Evolutionary conservation across 257 asterid species (phyloP).

Genomic region (Verbena officinalis): DNA sequence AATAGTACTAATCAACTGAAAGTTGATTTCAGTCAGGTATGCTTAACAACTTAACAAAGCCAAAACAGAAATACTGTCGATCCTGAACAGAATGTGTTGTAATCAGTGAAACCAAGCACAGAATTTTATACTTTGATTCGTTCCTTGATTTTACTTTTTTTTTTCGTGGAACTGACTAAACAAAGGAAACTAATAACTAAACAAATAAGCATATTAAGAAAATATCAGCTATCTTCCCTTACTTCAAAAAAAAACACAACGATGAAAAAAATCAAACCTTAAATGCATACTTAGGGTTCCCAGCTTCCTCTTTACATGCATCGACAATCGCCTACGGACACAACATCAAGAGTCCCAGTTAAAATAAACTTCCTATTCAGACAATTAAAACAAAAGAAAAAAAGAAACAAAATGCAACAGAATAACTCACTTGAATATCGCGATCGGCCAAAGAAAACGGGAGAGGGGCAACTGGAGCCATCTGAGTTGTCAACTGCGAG

Average conservation of each 20-base stretch:
- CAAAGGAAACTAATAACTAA: not conserved
- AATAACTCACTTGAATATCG: conserved; percentile 65
- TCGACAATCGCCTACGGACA: conserved; percentile 74
- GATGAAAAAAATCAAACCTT: conserved; percentile 54
- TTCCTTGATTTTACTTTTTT: not conserved
- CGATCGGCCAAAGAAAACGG: conserved; percentile 95
- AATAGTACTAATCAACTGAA: not conserved
- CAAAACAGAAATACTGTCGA: not conserved
- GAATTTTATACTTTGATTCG: not conserved
- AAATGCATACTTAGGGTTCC: conserved; percentile 83
- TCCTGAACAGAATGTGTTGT: not conserved
- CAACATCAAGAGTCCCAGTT: conserved; percentile 22
- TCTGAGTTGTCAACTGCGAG: conserved; percentile 90
- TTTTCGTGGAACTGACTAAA: not conserved
- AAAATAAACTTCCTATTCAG: not conserved
- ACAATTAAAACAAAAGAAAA: not conserved
- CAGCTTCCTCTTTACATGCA: conserved; percentile 91
- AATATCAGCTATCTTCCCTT: not conserved
- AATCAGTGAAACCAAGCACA: not conserved
- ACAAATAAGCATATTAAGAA: not conserved
- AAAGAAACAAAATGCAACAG: not conserved
- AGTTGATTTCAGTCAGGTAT: not conserved
- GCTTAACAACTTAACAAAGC: conserved; percentile 8
- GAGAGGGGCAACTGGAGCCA: conserved; percentile 98
- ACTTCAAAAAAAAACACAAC: not conserved